Evolutionary conservation across 805 yeast genomes (phyloP).

Genomic region (Debaryomyces hansenii): DNA sequence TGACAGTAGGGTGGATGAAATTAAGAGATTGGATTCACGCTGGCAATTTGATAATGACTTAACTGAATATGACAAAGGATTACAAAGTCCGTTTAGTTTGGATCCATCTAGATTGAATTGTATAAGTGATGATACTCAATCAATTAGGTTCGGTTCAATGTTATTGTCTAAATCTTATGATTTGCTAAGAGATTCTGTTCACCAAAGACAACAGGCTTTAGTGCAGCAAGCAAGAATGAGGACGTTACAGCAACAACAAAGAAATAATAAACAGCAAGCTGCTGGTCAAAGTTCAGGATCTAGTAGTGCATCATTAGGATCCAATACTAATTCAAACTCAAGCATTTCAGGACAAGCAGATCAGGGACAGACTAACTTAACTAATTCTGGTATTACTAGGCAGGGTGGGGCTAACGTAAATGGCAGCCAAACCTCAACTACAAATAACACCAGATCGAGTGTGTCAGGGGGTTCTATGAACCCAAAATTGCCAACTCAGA

Average conservation of each 20-base stretch:
- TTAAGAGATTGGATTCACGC: conserved; percentile 54
- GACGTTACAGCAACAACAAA: conserved; percentile 42
- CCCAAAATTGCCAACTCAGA: conserved; percentile 5
- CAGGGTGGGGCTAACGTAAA: background rate
- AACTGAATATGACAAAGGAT: conserved; percentile 37
- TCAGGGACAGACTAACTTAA: background rate
- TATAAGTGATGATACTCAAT: conserved; percentile 82
- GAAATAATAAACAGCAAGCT: conserved; percentile 11
- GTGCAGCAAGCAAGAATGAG: conserved; percentile 52
- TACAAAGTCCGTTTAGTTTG: conserved; percentile 53
- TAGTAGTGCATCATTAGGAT: background rate
- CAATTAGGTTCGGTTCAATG: conserved; percentile 91
- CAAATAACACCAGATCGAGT: background rate
- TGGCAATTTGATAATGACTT: conserved; percentile 69
- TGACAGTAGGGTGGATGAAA: conserved; percentile 43
- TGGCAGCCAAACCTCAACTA: background rate
- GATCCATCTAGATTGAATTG: conserved; percentile 85
- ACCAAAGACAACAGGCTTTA: conserved; percentile 56
- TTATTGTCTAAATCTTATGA: conserved; percentile 84
- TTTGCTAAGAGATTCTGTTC: conserved; percentile 69
- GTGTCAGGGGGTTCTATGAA: background rate
- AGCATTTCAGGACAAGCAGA: background rate
- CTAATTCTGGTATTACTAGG: background rate
- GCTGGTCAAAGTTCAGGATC: background rate
- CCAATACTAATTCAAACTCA: background rate